Base-by-base conservation (phyloP, 257 asterid genomes). In the Avicennia marina region DNA sequence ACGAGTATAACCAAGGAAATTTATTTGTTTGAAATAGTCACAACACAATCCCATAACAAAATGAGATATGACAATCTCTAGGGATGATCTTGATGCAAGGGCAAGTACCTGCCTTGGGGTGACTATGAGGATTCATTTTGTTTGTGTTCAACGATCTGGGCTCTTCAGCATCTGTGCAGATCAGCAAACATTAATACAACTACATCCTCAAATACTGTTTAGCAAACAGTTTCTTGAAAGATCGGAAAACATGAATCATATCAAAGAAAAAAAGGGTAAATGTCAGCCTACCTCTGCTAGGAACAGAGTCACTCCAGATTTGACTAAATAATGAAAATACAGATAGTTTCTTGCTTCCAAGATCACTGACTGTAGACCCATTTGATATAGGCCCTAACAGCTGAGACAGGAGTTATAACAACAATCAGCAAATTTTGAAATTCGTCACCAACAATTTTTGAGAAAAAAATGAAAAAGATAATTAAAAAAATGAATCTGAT, bases 31-130 rank as follows among this genome's bases (percentile, higher is more conserved):
- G 3, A 25, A 38, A 40, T 1, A 9, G 34, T 7, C 17, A 1
- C 7, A 1, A 5, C 1, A 46, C 15, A 21, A n/a, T 7, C 12
- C 7, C 26, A 46, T 46, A 1, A 19, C 10, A 11, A 26, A 12
- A 4, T 7, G 33, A 17, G 2, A 6, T 19, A 24, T 1, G 26
- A 16, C 20, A 11, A 40, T 36, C 32, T 32, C 40, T 11, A 25
- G 25, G 22, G 45, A 65, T 22, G 46, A 13, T 56, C 56, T 13
- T 40, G 51, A 64, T 26, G 13, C 43, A 63, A 47, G 44, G 48
- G 43, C 18, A 62, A 65, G 65, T 69, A 74, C 64, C 76, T 69
- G 76, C 79, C 69, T 64, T 48, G 75, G 41, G 33, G 57, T 50
- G 69, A 43, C 75, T 60, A 57, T 41, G 29, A 56, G 60, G 51